A percentile compares a stretch with the other conserved stretches of the same genome.
These are phyloP conservation scores for Neopestalotiopsis clavispora DNA, from an alignment of 2,329 filamentous ascomycete species.

Conservation along the genomic window DNA sequence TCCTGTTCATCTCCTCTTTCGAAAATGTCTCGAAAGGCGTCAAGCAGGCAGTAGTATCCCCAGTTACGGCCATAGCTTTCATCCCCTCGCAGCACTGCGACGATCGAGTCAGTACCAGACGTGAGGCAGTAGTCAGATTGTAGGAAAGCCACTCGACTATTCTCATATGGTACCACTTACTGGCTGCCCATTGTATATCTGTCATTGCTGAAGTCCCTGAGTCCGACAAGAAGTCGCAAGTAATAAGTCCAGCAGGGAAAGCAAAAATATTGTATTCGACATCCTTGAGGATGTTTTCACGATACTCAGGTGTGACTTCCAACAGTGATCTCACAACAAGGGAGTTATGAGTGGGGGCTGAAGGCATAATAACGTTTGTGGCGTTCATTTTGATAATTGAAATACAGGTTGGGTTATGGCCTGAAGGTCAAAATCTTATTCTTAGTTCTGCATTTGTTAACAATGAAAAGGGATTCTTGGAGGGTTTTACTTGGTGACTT, in stretches of 20 bases:
- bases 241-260: conserved; percentile 25
- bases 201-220: conserved; percentile 33
- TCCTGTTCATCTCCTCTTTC: conserved; percentile 23
- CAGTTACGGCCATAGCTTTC: conserved; percentile 33
- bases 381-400: too few relatives aligned
- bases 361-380: too few relatives aligned
- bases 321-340: neutral
- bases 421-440: too few relatives aligned
- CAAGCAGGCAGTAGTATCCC: conserved; percentile 32
- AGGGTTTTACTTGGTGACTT: too few relatives aligned
- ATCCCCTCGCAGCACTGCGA: conserved; percentile 30
- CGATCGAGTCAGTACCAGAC: neutral
- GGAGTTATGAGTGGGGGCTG: neutral
- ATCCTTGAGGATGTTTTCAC: conserved; percentile 1
- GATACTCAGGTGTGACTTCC: neutral
- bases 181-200: conserved; percentile 29
- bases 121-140: too few relatives aligned
- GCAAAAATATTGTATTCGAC: conserved; percentile 14
- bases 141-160: too few relatives aligned
- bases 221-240: conserved; percentile 31
- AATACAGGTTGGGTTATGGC: too few relatives aligned
- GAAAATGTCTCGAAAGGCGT: conserved; percentile 30
- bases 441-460: too few relatives aligned
- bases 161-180: neutral
- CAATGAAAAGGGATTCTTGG: too few relatives aligned